Percentiles rank a stretch among this genome's conserved stretches.
These are phyloP conservation scores for Shiraia sp. DNA, from an alignment of 2,329 filamentous ascomycete species.

Conservation along the genomic window DNA sequence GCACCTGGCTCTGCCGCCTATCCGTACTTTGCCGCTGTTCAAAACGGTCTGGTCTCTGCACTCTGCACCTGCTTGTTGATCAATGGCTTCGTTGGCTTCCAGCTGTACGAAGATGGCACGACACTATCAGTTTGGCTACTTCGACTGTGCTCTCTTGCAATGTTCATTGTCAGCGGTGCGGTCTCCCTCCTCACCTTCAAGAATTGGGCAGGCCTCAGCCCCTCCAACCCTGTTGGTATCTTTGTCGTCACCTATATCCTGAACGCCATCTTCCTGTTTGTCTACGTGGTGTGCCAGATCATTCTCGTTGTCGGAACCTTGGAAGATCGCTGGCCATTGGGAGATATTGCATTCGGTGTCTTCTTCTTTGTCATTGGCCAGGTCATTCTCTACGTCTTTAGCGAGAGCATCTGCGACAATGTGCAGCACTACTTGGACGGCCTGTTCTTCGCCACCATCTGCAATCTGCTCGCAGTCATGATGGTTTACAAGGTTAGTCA, in stretches of 20 bases:
- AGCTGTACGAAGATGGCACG: constrained; percentile 96
- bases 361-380: constrained; percentile 93
- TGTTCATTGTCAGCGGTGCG: constrained; percentile 85
- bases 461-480: constrained; percentile 95
- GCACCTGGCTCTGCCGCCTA: constrained; percentile 80
- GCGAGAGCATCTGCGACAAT: constrained; percentile 78
- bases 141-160: constrained; percentile 73
- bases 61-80: constrained; percentile 88
- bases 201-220: constrained; percentile 81
- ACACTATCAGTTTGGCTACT: constrained; percentile 92
- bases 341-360: constrained; percentile 86
- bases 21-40: constrained; percentile 87
- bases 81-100: constrained; percentile 98
- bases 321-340: constrained; percentile 92
- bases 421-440: constrained; percentile 93
- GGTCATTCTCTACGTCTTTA: constrained; percentile 89
- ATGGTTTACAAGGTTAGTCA: constrained; percentile 95
- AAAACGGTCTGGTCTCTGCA: constrained; percentile 82
- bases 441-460: constrained; percentile 89
- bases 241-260: constrained; percentile 92
- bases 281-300: constrained; percentile 87
- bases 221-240: constrained; percentile 82
- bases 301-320: constrained; percentile 87
- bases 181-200: constrained; percentile 93
- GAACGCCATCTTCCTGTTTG: constrained; percentile 81